Evolutionary conservation across 1,284 basidiomycete species (phyloP), one percentile per base, ranked within the genome.

Genomic region (Leccinum cinnamomeum): DNA sequence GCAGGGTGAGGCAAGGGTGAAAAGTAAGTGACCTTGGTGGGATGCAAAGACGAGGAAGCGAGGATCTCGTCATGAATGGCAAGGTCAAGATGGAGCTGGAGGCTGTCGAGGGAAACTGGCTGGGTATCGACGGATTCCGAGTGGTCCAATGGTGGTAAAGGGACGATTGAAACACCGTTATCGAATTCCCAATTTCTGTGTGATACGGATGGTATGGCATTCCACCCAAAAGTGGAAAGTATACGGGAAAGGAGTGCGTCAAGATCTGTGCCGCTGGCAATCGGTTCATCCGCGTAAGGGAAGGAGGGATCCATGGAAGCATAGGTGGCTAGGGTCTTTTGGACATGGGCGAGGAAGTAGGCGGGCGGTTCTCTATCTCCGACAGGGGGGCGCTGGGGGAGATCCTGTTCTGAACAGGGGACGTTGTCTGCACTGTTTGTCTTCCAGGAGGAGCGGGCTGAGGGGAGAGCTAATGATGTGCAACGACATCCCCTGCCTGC

Each of bases 311-410:
- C 64, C 50, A 71, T 72, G 60, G 71, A 63, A 48, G 67, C 63
- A n/a, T 76, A 76, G 5, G 62, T 51, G 18, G 64, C 51, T 30
- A 75, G 68, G 48, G 65, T 68, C 48, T 63, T 63, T 37, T 62
- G 66, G n/a, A 76, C 63, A 30, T 74, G 74, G 44, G 60, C 56
- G 30, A 71, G 63, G 57, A 73, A 75, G 60, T 76, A 74, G n/a
- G 65, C 65, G 5, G 75, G 75, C 5, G 75, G 75, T 57, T 76
- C 71, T 28, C 56, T 70, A 25, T 75, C 74, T 33, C 69, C 64
- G 55, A 75, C 61, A 37, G 70, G 65, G 37, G 69, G 64, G 14
- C 70, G 72, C 10, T 64, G 64, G 30, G 65, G 53, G 37, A 50
- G 55, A 56, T 68, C 65, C 11, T 53, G 57, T 44, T 70, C 71